Base-by-base conservation (phyloP, 2,329 filamentous ascomycete species). In the Didymella arachidicola region DNA sequence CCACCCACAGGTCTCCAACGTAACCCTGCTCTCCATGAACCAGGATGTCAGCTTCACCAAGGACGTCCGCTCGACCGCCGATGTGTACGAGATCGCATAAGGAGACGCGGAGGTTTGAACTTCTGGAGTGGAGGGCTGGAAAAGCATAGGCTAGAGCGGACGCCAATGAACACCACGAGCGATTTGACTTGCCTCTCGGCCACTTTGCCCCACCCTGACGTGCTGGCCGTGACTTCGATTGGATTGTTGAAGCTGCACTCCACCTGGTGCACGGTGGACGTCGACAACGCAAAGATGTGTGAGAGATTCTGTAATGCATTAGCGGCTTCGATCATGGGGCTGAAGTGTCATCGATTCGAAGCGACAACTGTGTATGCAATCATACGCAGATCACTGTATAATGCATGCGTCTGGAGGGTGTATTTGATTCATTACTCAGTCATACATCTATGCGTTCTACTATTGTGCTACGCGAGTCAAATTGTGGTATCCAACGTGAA, bases 1-100 rank as follows among this genome's bases (percentile, higher is more conserved):
- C 56, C 25, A 12, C 29, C 29, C 72, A 4, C 36, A 87, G 90
- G 89, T 93, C 50, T 82, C 82, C 2, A 84, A 87, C 44, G 89
- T 94, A 25, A 85, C 85, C 26, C 79, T 95, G 67, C 72, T 93
- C 55, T 90, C 92, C 64, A 86, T 91, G 81, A 86, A 88, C 65
- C 90, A 94, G 76, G 87, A 92, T 49, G 89, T 96, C 52, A 87
- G 87, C 19, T 96, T 93, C 79, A 90, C 90, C 45, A 94, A 92
- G 80, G 91, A 95, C 57, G 80, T 93, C 75, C 91, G 88, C 79
- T 92, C 87, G 19, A 81, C 87, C 54, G 89, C 91, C 5, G 92
- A 94, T 65, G 86, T 86, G 64, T 96, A 92, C 78, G 72, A 88
- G 62, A 89, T 96, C 72, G 89, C 91, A 79, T 94, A 87, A 43